Conservation (phyloP, 352 stramenopile species). For the Salisapilia sapeloensis region DNA sequence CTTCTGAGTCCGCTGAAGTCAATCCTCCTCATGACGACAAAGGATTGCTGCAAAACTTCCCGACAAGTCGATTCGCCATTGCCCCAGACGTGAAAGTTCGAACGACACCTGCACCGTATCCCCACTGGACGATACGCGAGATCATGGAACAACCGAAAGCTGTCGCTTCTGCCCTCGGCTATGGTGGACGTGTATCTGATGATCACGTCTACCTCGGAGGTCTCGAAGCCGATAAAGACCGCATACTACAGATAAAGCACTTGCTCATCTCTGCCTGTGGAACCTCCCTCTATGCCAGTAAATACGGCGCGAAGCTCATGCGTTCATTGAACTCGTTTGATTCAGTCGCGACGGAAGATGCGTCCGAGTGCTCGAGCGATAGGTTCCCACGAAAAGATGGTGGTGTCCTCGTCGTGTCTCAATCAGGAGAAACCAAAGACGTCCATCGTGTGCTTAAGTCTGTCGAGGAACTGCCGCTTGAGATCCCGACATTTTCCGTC, state of each 20-base stretch:
- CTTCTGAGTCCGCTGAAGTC: constrained; percentile 85
- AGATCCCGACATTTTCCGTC: constrained; percentile 83
- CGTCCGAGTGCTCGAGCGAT: constrained; percentile 80
- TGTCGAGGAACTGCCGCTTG: constrained; percentile 47
- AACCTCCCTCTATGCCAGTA: constrained; percentile 89
- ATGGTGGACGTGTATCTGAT: constrained; percentile 87
- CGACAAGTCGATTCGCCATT: constrained; percentile 77
- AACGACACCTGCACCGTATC: constrained; percentile 86
- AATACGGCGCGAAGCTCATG: constrained; percentile 92
- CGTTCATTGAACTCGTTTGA: constrained; percentile 92
- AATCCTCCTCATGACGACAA: constrained; percentile 75
- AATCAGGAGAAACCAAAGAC: constrained; percentile 97
- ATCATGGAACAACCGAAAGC: constrained; percentile 94
- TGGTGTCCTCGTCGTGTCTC: constrained; percentile 91
- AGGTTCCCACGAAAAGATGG: constrained; percentile 79
- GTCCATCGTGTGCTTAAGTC: constrained; percentile 88
- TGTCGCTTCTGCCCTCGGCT: constrained; percentile 87
- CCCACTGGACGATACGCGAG: constrained; percentile 94
- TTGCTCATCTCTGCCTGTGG: constrained; percentile 91
- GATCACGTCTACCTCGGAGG: constrained; percentile 90
- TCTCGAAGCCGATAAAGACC: constrained; percentile 83
- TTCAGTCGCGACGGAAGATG: constrained; percentile 82
- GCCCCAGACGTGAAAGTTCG: constrained; percentile 91
- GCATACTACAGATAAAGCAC: constrained; percentile 85
- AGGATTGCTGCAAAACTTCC: constrained; percentile 67